These are phyloP conservation scores for Phytopythium helicoides DNA, from an alignment of 352 stramenopile species.

Conservation along the genomic window DNA sequence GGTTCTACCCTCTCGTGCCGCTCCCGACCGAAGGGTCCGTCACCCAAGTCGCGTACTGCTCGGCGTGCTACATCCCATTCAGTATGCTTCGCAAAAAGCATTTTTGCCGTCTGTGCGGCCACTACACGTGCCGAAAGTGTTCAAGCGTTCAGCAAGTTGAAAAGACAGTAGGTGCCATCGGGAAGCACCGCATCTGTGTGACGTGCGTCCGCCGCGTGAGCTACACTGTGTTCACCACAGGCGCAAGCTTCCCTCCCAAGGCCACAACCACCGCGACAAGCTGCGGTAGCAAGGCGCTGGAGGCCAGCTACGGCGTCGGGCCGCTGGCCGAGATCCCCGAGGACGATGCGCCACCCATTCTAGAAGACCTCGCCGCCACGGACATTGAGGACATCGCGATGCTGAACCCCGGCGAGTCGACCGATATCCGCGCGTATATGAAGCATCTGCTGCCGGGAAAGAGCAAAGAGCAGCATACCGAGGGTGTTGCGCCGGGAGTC, in stretches of 20 bases:
- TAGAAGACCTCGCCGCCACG: constrained; percentile 32
- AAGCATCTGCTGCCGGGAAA: constrained; percentile 18
- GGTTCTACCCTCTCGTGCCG: constrained; percentile 38
- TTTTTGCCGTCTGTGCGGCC: constrained; percentile 53
- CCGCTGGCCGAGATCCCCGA: constrained; percentile 16
- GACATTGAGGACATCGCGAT: constrained; percentile 36
- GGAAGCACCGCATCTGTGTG: constrained; percentile 44
- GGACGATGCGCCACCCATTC: constrained; percentile 23
- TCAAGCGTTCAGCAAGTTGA: constrained; percentile 42
- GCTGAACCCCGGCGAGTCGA: constrained; percentile 12
- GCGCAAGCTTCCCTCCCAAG: constrained; percentile 19
- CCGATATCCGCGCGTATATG: constrained; percentile 17
- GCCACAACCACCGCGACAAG: constrained; percentile 4
- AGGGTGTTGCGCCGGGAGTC: neutral
- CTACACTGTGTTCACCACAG: constrained; percentile 48
- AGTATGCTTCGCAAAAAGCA: constrained; percentile 43
- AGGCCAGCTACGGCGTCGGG: constrained; percentile 12
- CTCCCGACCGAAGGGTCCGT: constrained; percentile 11
- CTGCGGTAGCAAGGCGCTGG: constrained; percentile 23
- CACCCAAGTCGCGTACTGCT: constrained; percentile 32
- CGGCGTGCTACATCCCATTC: constrained; percentile 40
- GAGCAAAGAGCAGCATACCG: constrained; percentile 10
- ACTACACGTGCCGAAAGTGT: constrained; percentile 59
- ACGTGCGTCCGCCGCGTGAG: constrained; percentile 45
- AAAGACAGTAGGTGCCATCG: constrained; percentile 33